Evolutionary conservation across 169 alveolate genomes (phyloP), one percentile per base, ranked within the genome.

Genomic region (Eimeria praecox): DNA sequence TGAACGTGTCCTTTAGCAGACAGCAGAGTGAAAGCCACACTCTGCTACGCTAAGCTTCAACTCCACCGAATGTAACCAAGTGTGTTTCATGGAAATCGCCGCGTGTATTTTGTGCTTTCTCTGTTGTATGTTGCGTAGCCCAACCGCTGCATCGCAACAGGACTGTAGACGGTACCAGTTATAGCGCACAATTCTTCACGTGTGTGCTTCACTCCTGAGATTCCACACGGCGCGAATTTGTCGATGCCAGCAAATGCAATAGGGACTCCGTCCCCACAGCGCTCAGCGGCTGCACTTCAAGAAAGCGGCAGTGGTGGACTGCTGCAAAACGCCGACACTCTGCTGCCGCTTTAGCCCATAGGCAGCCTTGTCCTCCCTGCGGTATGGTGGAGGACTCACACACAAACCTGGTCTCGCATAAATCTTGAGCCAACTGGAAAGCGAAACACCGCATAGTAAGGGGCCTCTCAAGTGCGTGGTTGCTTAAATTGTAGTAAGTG

Each of bases 311-410:
- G 83, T 71, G 93, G 24, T 87, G 82, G 14, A 62, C 62, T 4
- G 66, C 82, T 30, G 93, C 93, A 54, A 87, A 87, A 30, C 93
- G 78, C 83, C 93, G 82, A 33, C 93, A 87, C 80, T 56, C 93
- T 56, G 82, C 82, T 6, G 93, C 93, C 0, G 93, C 93, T 40
- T 87, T 87, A 38, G 82, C 82, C 93, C 93, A 87, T 5, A 40
- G 66, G 40, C 42, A 22, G 46, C 93, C 59, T 8, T 87, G 64
- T 9, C 93, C 93, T 6, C 93, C 93, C 93, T 87, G 78, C 30
- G 71, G 44, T n/a, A 30, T 62, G 62, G 5, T 1, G 8, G 77
- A 46, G 38, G 22, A 46, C 69, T 42, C 89, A 44, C 9, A 24
- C 35, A 1, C 24, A 1, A 14, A 18, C 4, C 9, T 9, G 3